Base-by-base conservation (phyloP, 768 basidiomycete genomes). In the Tylopilus rubrobrunneus region DNA sequence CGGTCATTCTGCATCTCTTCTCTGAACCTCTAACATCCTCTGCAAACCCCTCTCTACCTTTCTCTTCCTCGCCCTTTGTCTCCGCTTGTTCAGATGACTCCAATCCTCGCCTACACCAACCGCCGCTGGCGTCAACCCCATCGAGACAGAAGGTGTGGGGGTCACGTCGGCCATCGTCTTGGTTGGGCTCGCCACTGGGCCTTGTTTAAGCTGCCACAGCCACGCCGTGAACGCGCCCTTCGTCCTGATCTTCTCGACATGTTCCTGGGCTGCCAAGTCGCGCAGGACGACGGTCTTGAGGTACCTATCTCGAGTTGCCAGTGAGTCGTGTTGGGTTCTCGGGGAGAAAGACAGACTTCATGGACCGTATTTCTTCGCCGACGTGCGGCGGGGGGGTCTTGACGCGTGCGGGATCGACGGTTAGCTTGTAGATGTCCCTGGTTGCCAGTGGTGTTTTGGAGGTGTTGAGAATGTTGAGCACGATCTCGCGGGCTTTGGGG, bases 1-100 rank as follows among this genome's bases (percentile, higher is more conserved):
- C 1, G 17, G 37, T 37, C 37, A 37, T 8, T 2, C 15, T 6
- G 29, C 41, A 3, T 46, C 51, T 34, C 66, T 65, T 7, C 55
- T 56, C 47, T 74, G 64, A 37, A 76, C 52, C 40, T 66, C 69
- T 49, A 67, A 66, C 71, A 78, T 60, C 69, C 68, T 71, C 54
- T 55, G 59, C 19, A 80, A 63, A 37, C 80, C 78, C 46, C 66
- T 66, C 52, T 67, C 61, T 4, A 85, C 73, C 63, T 79, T 81
- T 51, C 55, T 69, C 45, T 68, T 64, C 52, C 85, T 66, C 23
- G 77, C 74, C 15, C 74, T 67, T 55, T 74, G 76, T 57, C 84
- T 69, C 51, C 82, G 72, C 59, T 71, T 78, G 67, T 77, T 87
- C 52, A 87, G 66, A 64, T 86, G 83, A 7, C 75, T 71, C 64